Percentiles rank a stretch among this genome's conserved stretches.
Conservation (phyloP, 495 filamentous ascomycete species). For the Penicillium herquei region DNA sequence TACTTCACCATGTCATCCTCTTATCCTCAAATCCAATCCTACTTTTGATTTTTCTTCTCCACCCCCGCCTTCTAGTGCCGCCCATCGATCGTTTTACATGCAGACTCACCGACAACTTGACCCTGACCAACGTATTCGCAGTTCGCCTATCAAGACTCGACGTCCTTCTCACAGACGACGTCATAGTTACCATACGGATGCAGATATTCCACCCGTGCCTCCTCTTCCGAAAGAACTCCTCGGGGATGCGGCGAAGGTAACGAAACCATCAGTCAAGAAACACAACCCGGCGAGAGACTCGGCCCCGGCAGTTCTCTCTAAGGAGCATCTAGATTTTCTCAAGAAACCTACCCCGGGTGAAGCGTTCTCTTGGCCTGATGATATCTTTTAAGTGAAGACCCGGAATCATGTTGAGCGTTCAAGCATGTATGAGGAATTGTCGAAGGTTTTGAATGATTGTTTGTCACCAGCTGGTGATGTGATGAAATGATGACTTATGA, state of each 20-base stretch:
- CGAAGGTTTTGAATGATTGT: neutral
- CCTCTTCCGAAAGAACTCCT: slow-evolving; percentile 43
- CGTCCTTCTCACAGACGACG: slow-evolving; percentile 19
- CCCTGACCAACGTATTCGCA: slow-evolving; percentile 19
- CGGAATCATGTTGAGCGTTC: neutral
- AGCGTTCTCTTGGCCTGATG: slow-evolving; percentile 46
- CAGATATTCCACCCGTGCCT: slow-evolving; percentile 46
- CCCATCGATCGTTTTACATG: slow-evolving; percentile 24
- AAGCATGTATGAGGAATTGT: neutral
- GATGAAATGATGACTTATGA: slow-evolving; percentile 17
- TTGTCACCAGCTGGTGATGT: slow-evolving; percentile 19
- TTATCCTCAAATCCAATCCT: slow-evolving; percentile 5
- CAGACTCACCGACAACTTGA: slow-evolving; percentile 22
- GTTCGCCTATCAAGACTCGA: slow-evolving; percentile 15
- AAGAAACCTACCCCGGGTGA: slow-evolving; percentile 19
- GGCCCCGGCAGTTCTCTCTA: slow-evolving; percentile 7
- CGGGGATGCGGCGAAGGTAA: slow-evolving; percentile 33
- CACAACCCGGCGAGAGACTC: slow-evolving; percentile 2
- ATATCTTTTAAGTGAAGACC: slow-evolving; percentile 11
- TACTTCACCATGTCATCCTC: slow-evolving; percentile 9
- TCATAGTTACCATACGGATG: slow-evolving; percentile 17
- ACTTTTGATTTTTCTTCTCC: slow-evolving; percentile 24
- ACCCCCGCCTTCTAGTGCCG: slow-evolving; percentile 17
- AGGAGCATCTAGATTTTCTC: slow-evolving; percentile 3
- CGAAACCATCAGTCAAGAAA: slow-evolving; percentile 31